Conservation (phyloP, 2,329 filamentous ascomycete genomes). For the Rachicladosporium sp. region DNA sequence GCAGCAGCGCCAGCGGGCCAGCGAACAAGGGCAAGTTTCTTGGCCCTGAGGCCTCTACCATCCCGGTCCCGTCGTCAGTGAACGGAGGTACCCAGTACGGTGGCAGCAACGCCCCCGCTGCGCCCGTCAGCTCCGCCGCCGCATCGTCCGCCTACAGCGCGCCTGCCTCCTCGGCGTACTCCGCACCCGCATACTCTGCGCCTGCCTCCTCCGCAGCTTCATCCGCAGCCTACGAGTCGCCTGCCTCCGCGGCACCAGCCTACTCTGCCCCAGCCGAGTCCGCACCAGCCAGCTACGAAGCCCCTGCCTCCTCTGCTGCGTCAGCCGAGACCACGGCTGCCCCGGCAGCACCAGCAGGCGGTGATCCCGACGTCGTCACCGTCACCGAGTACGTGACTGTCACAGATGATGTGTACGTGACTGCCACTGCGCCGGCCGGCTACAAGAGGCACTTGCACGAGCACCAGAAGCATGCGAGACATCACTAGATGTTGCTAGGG, state of each 20-base stretch:
- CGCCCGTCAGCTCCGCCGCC: too few relatives aligned
- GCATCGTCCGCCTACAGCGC: too few relatives aligned
- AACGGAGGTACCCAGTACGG: constrained; percentile 3
- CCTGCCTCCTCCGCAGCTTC: constrained; percentile 3
- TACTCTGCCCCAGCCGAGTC: not conserved
- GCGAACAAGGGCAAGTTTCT: constrained; percentile 31
- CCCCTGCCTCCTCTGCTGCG: not conserved
- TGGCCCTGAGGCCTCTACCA: constrained; percentile 10
- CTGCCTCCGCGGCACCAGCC: not conserved
- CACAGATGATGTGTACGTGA: constrained; percentile 26
- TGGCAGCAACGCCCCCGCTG: not conserved
- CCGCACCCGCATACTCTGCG: not conserved
- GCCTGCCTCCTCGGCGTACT: constrained; percentile 1
- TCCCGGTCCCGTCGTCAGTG: constrained; percentile 3
- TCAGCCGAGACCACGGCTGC: constrained; percentile 1
- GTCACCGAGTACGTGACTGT: constrained; percentile 13
- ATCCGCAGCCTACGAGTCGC: constrained; percentile 2
- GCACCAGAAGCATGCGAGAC: too few relatives aligned
- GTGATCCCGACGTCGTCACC: constrained; percentile 1
- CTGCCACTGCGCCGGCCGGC: constrained; percentile 24
- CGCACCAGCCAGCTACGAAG: not conserved
- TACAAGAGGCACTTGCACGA: not conserved
- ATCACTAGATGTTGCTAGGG: too few relatives aligned
- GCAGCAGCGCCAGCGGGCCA: constrained; percentile 30
- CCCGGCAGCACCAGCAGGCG: not conserved